phyloP scores from a whole-genome alignment of 2,329 filamentous ascomycete species.

The Didymella arachidicola region DNA sequence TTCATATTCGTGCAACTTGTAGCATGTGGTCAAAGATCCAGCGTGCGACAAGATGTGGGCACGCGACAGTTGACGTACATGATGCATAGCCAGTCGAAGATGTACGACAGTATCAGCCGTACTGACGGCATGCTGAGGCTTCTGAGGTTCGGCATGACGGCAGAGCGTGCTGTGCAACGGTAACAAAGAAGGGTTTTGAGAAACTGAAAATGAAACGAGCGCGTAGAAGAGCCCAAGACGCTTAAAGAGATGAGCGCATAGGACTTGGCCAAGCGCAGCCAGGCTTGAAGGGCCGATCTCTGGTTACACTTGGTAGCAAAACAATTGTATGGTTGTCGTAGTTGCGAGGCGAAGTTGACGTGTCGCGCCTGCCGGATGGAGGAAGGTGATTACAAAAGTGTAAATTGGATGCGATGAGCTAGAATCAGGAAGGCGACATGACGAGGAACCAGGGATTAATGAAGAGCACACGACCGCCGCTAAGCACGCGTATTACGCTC shows the following conservation, averaged over 20 bases:
- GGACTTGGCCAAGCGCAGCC: conserved; percentile 15
- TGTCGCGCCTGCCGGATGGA: conserved; percentile 8
- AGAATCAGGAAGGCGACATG: not conserved
- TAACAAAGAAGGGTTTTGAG: conserved; percentile 16
- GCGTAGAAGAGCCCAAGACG: conserved; percentile 18
- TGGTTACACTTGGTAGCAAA: not conserved
- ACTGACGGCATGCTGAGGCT: conserved; percentile 52
- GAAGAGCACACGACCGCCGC: conserved; percentile 20
- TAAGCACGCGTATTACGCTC: conserved; percentile 15
- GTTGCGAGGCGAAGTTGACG: conserved; percentile 8
- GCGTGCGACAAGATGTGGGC: not conserved
- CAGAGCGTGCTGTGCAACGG: conserved; percentile 16
- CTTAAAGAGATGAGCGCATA: conserved; percentile 26
- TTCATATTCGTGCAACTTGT: not conserved
- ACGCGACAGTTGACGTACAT: conserved; percentile 54
- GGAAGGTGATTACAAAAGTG: not conserved
- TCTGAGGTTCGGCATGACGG: conserved; percentile 37
- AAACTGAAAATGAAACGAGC: conserved; percentile 15
- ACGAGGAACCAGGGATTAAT: conserved; percentile 9
- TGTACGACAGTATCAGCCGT: conserved; percentile 69
- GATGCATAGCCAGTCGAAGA: conserved; percentile 77
- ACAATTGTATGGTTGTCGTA: not conserved
- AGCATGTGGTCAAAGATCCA: not conserved
- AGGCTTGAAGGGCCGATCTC: conserved; percentile 19
- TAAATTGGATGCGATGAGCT: not conserved